Base-by-base conservation (phyloP, 495 filamentous ascomycete genomes). In the Gamarada debralockiae region DNA sequence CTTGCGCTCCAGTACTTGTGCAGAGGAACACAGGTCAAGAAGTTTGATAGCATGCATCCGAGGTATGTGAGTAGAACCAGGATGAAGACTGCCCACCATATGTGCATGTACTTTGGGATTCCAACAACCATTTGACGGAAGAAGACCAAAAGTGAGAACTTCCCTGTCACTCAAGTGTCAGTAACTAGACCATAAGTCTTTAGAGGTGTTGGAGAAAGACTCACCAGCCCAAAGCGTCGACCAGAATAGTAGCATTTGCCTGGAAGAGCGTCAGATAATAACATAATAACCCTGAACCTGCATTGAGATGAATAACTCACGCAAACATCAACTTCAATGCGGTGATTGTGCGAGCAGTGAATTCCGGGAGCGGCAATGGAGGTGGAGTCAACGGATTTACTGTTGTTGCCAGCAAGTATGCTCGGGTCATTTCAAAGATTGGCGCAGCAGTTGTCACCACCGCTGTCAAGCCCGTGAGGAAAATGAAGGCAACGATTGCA, bases 281-380 rank as follows among this genome's bases (percentile, higher is more conserved):
- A 25, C 8, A 17, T 18, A 15, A 48, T 48, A 21, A 25, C 36
- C n/a, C 1, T 36, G 18, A n/a, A 49, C 17, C 21, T 31, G 5
- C 27, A 29, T 34, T 48, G 12, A 34, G n/a, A 17, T 33, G 12
- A 15, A 24, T 17, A n/a, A 29, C 48, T 33, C 14, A 52, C 49
- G 49, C 37, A 44, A 60, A 60, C 57, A 60, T 60, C 33, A 60
- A 37, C 53, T 60, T 60, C 36, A 60, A 38, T n/a, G 57, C 51
- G 9, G 13, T 46, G 3, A 52, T 33, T 7, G 20, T 60, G 10
- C 31, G 39, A 18, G 43, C 46, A 13, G 18, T 34, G 24, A 52
- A 50, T 33, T 60, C 38, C 2, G 40, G 37, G 4, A 27, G 14
- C n/a, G 53, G 53, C 14, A 56, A 29, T 29, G 53, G 53, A 14